Evolutionary conservation across 2,329 filamentous ascomycete species (phyloP).

Genomic region (Phialophora tarda): DNA sequence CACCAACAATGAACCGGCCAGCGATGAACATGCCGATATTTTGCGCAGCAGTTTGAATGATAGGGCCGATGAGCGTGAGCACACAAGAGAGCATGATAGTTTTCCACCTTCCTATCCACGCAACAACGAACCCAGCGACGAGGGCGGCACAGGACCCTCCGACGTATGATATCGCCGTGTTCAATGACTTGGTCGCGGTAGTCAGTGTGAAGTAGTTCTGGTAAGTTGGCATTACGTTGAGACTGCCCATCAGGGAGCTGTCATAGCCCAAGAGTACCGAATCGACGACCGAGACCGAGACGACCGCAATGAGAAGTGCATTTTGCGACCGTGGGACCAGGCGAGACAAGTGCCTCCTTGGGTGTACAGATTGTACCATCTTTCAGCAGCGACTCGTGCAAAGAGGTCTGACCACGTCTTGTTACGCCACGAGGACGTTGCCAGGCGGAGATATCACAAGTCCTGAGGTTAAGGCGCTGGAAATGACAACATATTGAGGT

Average conservation of each 20-base stretch:
- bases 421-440: background rate
- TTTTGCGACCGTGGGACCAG: conserved; percentile 16
- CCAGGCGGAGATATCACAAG: background rate
- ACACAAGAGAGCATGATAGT: conserved; percentile 43
- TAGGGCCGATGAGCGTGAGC: conserved; percentile 64
- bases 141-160: conserved; percentile 39
- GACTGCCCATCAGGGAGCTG: conserved; percentile 44
- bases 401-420: background rate
- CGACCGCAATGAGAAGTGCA: conserved; percentile 27
- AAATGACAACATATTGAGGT: background rate
- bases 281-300: conserved; percentile 42
- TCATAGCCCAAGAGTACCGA: conserved; percentile 44
- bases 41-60: conserved; percentile 64
- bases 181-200: conserved; percentile 45
- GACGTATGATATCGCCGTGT: conserved; percentile 42
- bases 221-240: conserved; percentile 48
- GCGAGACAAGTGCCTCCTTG: conserved; percentile 20
- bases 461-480: background rate
- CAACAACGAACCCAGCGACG: conserved; percentile 38
- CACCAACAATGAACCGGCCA: conserved; percentile 63
- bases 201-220: conserved; percentile 44
- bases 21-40: conserved; percentile 62
- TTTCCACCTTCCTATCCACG: conserved; percentile 40
- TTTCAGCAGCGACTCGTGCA: background rate
- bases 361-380: conserved; percentile 14